Evolutionary conservation across 2,329 filamentous ascomycete genomes (phyloP).

Genomic region (Colletotrichum navitas): DNA sequence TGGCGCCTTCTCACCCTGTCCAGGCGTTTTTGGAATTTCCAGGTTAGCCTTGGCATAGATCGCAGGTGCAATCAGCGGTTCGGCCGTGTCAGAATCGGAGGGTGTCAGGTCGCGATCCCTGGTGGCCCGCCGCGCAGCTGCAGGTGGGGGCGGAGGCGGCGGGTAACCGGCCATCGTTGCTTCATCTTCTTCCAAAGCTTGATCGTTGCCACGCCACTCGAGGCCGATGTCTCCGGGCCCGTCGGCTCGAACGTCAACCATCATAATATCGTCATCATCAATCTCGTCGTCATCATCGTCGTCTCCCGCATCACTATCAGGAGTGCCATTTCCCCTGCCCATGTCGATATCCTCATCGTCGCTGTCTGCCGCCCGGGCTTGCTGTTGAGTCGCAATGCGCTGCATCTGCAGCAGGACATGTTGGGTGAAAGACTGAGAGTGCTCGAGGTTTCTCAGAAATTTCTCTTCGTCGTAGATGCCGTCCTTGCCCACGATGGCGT

Average conservation of each 20-base stretch:
- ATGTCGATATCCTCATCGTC: constrained; percentile 50
- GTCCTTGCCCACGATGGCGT: constrained; percentile 80
- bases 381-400: constrained; percentile 43
- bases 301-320: constrained; percentile 37
- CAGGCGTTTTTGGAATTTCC: constrained; percentile 86
- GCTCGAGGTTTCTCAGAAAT: constrained; percentile 63
- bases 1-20: constrained; percentile 58
- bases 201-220: constrained; percentile 68
- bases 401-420: constrained; percentile 51
- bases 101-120: constrained; percentile 73
- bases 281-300: constrained; percentile 60
- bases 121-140: constrained; percentile 57
- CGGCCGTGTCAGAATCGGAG: constrained; percentile 79
- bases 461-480: constrained; percentile 86
- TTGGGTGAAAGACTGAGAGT: constrained; percentile 52
- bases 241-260: constrained; percentile 65
- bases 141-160: constrained; percentile 69
- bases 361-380: constrained; percentile 54
- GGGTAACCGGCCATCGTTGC: constrained; percentile 83
- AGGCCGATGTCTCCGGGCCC: constrained; percentile 59
- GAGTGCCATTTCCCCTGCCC: constrained; percentile 42
- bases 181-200: constrained; percentile 80
- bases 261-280: constrained; percentile 69
- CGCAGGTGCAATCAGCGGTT: constrained; percentile 72
- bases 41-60: constrained; percentile 74